Base-by-base conservation (phyloP, 2,329 filamentous ascomycete species). In the Fusarium napiforme region DNA sequence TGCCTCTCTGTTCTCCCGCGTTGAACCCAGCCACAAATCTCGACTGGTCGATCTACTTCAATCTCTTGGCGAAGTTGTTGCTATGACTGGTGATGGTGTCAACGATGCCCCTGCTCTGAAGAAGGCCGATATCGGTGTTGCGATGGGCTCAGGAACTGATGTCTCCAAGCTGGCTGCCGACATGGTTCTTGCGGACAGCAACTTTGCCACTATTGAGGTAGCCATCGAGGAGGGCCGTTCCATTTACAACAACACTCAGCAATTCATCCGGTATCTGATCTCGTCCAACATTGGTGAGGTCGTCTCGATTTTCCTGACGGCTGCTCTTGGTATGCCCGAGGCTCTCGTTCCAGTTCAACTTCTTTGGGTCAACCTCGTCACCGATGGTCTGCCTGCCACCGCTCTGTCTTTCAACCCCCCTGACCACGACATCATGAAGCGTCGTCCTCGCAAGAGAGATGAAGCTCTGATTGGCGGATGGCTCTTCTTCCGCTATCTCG, bases 161-260 rank as follows among this genome's bases (percentile, higher is more conserved):
- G 96, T 99, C 36, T 94, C 96, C 67, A 98, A 97, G 85, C 87
- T 99, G 75, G 96, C 96, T 36, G 94, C 97, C 66, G 96, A 99
- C 82, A 99, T 99, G 96, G 96, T 99, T 58, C 92, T 99, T 58
- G 94, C 95, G 32, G 97, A 99, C 84, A 95, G 98, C 85, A 99
- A 99, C 87, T 99, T 99, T 83, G 96, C 96, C 71, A 99, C 96
- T 7, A 99, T 99, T 76, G 94, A 97, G 82, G 88, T 94, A 63
- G 96, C 96, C 56, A 95, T 99, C 73, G 96, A 99, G 82, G 96
- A 99, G 84, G 96, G 96, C 60, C 93, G 96, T 72, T 95, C 95
- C 73, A 99, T 99, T 84, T 99, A 98, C 89, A 98, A 96, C 91
- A 99, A 99, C 88, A 99, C 96, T 10, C 96, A 99, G 82, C 96